Base-by-base conservation (phyloP, 164 flowering plant species). In the Vitis cinerea region DNA sequence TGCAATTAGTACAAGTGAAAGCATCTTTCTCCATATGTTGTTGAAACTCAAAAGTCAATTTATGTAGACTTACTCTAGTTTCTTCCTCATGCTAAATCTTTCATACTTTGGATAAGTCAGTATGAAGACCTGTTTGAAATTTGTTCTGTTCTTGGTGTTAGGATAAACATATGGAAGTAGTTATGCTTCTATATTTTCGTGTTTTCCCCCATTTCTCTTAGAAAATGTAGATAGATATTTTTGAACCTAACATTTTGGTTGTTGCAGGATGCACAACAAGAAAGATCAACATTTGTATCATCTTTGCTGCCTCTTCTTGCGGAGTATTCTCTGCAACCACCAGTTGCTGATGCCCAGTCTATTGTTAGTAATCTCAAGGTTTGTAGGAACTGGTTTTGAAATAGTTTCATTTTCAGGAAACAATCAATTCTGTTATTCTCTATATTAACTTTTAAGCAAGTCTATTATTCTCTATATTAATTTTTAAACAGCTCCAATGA, bases 361-460 rank as follows among this genome's bases (percentile, higher is more conserved):
- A 89, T 96, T 80, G 94, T 90, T 63, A 86, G 89, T 82, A 85
- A 86, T 82, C 83, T 96, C 72, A 96, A 90, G 98, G 99, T 95
- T 23, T 23, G 27, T 23, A 23, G 27, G 27, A 23, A 23, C 55
- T 67, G 87, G 54, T 31, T 63, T 7, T 19, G 5, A 1, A 54
- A 47, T 14, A 12, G 12, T 59, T 60, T 19, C 55, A 48, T n/a
- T 63, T 73, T 10, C 50, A 2, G 44, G 51, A 50, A 52, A 47
- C 16, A 64, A 29, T 16, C 30, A 2, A 47, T 52, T 50, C 29
- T 66, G 58, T 54, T 37, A 7, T 14, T 44, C 49, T 60, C 51
- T 15, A 9, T 23, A 23, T 1, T 23, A 23, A 23, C 2, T 23
- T 23, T 23, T 23, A 23, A 23, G 27, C 27, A 23, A 23, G 27